These are phyloP conservation scores for Fusarium oligoseptatum DNA, from an alignment of 2,329 filamentous ascomycete species.

Conservation along the genomic window DNA sequence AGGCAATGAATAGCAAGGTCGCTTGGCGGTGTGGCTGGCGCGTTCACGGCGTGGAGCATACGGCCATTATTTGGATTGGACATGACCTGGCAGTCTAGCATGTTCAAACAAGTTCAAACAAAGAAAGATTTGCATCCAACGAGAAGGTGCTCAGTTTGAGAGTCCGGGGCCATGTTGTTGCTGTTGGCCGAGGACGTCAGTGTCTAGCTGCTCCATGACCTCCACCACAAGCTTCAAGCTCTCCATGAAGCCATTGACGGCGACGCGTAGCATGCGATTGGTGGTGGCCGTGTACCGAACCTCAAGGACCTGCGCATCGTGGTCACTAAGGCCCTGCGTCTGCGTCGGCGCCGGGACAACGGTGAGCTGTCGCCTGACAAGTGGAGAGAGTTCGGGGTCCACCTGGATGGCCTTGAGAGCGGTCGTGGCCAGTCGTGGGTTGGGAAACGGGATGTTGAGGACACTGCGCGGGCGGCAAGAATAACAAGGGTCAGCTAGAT, in stretches of 20 bases:
- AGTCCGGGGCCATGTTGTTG: conserved; percentile 24
- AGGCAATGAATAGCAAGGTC: not conserved
- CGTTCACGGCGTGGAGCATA: conserved; percentile 13
- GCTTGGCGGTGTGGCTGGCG: conserved; percentile 12
- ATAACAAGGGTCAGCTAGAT: conserved; percentile 36
- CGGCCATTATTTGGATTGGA: conserved; percentile 3
- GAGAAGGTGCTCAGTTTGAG: conserved; percentile 22
- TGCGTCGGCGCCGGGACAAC: conserved; percentile 57
- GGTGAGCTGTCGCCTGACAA: conserved; percentile 80
- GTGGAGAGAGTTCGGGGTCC: conserved; percentile 88
- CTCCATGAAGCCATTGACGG: conserved; percentile 97
- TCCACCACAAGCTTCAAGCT: conserved; percentile 86
- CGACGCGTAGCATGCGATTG: conserved; percentile 95
- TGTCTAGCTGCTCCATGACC: conserved; percentile 91
- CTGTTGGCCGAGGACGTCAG: conserved; percentile 74
- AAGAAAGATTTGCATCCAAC: conserved; percentile 19
- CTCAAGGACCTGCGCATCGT: conserved; percentile 65
- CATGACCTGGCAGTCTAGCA: conserved; percentile 36
- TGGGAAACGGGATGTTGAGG: conserved; percentile 85
- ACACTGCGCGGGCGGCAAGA: conserved; percentile 63
- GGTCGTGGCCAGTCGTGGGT: conserved; percentile 79
- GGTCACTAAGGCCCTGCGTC: conserved; percentile 26
- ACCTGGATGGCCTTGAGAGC: conserved; percentile 84
- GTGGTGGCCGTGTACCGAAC: conserved; percentile 89
- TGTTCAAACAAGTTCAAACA: conserved; percentile 19